These are phyloP conservation scores for Cinnamomum micranthum DNA, from an alignment of 164 flowering plant genomes.

Conservation along the genomic window DNA sequence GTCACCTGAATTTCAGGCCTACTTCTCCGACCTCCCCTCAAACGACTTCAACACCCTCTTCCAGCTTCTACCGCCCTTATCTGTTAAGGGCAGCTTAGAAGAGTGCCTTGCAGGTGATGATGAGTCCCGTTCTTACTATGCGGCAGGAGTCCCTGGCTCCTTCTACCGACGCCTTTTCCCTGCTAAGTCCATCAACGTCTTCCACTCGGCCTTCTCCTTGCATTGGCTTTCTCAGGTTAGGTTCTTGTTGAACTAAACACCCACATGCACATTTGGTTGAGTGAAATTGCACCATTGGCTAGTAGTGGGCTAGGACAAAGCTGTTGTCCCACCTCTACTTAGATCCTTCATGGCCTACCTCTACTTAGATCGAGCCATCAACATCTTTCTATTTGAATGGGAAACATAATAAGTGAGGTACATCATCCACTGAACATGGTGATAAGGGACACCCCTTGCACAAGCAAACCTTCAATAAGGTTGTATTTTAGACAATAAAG, in stretches of 20 bases:
- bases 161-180: slow-evolving; percentile 82
- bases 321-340: too few species aligned
- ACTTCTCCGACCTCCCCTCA: slow-evolving; percentile 85
- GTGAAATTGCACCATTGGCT: too few species aligned
- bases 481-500: too few species aligned
- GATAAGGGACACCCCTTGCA: too few species aligned
- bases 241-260: background rate
- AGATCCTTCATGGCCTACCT: too few species aligned
- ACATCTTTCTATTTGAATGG: too few species aligned
- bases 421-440: too few species aligned
- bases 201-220: slow-evolving; percentile 86
- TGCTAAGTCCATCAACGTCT: slow-evolving; percentile 53
- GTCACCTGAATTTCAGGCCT: slow-evolving; percentile 77
- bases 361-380: too few species aligned
- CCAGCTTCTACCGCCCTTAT: slow-evolving; percentile 71
- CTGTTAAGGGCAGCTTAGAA: slow-evolving; percentile 58
- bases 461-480: too few species aligned
- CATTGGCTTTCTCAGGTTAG: slow-evolving; percentile 92
- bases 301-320: too few species aligned
- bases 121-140: slow-evolving; percentile 64
- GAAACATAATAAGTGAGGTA: too few species aligned
- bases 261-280: background rate
- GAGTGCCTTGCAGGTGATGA: slow-evolving; percentile 61
- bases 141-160: slow-evolving; percentile 82
- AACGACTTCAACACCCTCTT: slow-evolving; percentile 94